These are phyloP conservation scores for Ballota nigra DNA, from an alignment of 257 asterid genomes.

Conservation along the genomic window DNA sequence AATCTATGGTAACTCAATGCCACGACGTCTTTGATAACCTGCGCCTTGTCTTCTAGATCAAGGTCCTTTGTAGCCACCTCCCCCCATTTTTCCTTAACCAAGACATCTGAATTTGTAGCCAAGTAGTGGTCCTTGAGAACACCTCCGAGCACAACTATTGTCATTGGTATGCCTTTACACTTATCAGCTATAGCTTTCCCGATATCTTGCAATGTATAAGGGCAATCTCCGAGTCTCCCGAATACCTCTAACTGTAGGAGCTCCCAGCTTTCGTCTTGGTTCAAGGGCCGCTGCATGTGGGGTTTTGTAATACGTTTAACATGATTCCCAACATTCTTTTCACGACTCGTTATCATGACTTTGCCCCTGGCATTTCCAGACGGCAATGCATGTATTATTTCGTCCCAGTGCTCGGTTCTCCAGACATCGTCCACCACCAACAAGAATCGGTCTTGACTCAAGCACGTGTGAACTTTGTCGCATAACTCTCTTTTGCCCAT, in stretches of 20 bases:
- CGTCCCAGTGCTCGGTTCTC: background rate
- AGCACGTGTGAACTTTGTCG: background rate
- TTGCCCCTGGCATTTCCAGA: conserved; percentile 20
- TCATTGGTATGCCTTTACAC: background rate
- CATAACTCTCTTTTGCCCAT: conserved; percentile 20
- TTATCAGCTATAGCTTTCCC: background rate
- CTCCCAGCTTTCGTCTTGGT: background rate
- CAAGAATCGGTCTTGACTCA: conserved; percentile 24
- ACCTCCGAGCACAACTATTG: too few relatives aligned
- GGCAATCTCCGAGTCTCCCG: background rate
- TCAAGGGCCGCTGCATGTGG: conserved; percentile 15
- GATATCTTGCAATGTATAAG: background rate
- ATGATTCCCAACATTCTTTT: conserved; percentile 18
- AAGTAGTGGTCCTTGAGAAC: too few relatives aligned
- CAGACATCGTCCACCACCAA: conserved; percentile 11
- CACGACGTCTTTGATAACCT: too few relatives aligned
- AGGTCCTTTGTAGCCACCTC: too few relatives aligned
- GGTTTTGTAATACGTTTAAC: conserved; percentile 28
- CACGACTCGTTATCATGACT: conserved; percentile 49
- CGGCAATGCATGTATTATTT: conserved; percentile 30
- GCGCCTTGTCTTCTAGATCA: too few relatives aligned
- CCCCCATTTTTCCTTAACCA: too few relatives aligned
- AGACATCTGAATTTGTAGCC: too few relatives aligned
- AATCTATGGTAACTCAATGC: too few relatives aligned
- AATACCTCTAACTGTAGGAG: background rate